These are phyloP conservation scores for Ceriops tagal DNA, from an alignment of 345 rosid genomes.

Conservation along the genomic window DNA sequence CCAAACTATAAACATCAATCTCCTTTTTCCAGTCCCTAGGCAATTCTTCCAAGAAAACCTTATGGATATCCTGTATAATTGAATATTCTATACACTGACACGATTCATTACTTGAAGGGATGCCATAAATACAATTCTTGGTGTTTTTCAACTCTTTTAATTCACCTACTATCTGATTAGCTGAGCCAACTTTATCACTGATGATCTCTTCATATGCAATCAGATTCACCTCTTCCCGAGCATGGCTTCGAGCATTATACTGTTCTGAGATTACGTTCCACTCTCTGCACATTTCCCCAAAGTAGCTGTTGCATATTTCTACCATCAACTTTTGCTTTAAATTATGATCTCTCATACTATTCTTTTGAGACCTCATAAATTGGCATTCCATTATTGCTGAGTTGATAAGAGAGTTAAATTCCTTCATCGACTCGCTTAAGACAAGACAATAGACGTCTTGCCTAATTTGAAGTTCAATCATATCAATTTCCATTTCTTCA, in stretches of 20 bases:
- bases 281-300: constrained; percentile 22
- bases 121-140: neutral
- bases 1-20: constrained; percentile 16
- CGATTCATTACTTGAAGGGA: neutral
- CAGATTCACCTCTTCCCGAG: constrained; percentile 35
- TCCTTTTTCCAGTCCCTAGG: constrained; percentile 20
- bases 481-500: constrained; percentile 18
- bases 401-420: constrained; percentile 2
- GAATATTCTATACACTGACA: constrained; percentile 22
- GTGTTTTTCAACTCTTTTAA: constrained; percentile 9
- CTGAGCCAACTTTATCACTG: constrained; percentile 15
- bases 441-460: constrained; percentile 21
- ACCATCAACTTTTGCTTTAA: constrained; percentile 16
- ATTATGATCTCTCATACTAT: constrained; percentile 6
- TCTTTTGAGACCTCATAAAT: constrained; percentile 1
- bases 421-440: constrained; percentile 14
- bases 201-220: constrained; percentile 33
- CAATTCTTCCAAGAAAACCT: constrained; percentile 24
- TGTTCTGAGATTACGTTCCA: constrained; percentile 26
- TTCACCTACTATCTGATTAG: constrained; percentile 14
- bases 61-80: constrained; percentile 30
- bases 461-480: constrained; percentile 18
- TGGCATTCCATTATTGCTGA: neutral
- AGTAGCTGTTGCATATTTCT: constrained; percentile 14
- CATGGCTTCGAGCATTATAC: constrained; percentile 5